phyloP scores from a whole-genome alignment of 106 monocot species.

The Apostasia shenzhenica region DNA sequence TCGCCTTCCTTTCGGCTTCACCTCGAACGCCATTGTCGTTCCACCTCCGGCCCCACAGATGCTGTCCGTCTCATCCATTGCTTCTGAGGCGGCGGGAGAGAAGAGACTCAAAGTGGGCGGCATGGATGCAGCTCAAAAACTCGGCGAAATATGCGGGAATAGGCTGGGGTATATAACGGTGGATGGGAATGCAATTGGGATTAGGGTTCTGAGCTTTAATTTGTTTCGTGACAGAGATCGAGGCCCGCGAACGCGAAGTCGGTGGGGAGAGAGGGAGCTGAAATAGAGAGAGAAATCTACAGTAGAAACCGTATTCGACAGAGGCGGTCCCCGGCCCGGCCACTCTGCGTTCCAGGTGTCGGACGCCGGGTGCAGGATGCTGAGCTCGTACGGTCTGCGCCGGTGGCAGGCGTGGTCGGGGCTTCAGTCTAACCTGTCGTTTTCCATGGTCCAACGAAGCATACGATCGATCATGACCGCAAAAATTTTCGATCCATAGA shows the following conservation, averaged over 20 bases:
- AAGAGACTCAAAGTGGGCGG: slow-evolving; percentile 17
- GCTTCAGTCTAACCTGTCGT: background rate
- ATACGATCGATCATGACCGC: background rate
- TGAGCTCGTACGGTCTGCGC: slow-evolving; percentile 1
- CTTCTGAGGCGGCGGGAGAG: slow-evolving; percentile 9
- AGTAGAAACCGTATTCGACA: background rate
- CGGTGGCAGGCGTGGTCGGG: slow-evolving; percentile 8
- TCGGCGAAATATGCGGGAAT: background rate
- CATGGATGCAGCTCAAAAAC: background rate
- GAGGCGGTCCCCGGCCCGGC: background rate
- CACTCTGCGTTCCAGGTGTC: background rate
- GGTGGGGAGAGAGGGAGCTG: background rate
- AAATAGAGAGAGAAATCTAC: background rate
- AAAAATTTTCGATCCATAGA: background rate
- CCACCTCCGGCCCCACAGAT: background rate
- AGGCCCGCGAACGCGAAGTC: background rate
- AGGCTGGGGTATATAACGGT: background rate
- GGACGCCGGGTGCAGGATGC: background rate
- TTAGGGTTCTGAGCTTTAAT: background rate
- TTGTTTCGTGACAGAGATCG: background rate
- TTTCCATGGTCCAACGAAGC: background rate
- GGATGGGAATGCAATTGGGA: background rate
- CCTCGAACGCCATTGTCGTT: background rate
- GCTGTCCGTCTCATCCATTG: background rate
- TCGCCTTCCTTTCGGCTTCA: slow-evolving; percentile 21